Conservation (phyloP, 768 basidiomycete species). For the Phaffia tasmanica region DNA sequence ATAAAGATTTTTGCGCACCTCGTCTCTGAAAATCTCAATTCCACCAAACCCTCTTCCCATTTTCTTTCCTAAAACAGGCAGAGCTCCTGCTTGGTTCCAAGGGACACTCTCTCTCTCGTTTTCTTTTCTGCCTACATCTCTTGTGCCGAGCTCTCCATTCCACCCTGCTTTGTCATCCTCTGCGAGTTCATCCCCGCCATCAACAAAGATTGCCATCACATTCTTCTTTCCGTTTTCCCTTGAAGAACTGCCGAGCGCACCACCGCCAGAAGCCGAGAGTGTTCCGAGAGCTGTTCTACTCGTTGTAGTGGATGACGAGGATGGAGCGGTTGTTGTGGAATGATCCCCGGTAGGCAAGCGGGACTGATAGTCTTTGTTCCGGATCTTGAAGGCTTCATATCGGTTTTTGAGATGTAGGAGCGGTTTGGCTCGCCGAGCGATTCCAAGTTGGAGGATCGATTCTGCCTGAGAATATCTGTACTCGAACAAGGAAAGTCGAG, state of each 20-base stretch:
- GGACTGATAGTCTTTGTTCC: slow-evolving; percentile 36
- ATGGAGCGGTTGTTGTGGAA: slow-evolving; percentile 3
- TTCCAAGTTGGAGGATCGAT: slow-evolving; percentile 65
- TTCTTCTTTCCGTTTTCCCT: slow-evolving; percentile 26
- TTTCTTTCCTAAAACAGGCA: slow-evolving; percentile 30
- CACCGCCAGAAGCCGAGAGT: slow-evolving; percentile 9
- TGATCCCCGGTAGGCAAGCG: slow-evolving; percentile 16
- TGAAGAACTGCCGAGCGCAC: not conserved
- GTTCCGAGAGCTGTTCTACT: not conserved
- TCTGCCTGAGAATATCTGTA: slow-evolving; percentile 66
- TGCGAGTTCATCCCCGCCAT: slow-evolving; percentile 27
- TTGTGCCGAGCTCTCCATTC: slow-evolving; percentile 40
- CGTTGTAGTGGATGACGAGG: slow-evolving; percentile 3
- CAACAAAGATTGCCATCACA: slow-evolving; percentile 36
- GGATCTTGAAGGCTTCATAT: slow-evolving; percentile 62
- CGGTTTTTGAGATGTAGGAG: slow-evolving; percentile 69
- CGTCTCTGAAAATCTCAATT: slow-evolving; percentile 42
- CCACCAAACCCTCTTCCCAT: slow-evolving; percentile 33
- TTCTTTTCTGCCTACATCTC: slow-evolving; percentile 41
- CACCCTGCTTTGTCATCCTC: slow-evolving; percentile 10
- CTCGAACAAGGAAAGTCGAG: not conserved
- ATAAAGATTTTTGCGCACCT: slow-evolving; percentile 31
- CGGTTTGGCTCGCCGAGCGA: slow-evolving; percentile 69
- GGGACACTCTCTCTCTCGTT: slow-evolving; percentile 39
- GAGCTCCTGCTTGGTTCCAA: slow-evolving; percentile 41